phyloP scores from a whole-genome alignment of 805 yeast genomes.

The Pichia californica region DNA sequence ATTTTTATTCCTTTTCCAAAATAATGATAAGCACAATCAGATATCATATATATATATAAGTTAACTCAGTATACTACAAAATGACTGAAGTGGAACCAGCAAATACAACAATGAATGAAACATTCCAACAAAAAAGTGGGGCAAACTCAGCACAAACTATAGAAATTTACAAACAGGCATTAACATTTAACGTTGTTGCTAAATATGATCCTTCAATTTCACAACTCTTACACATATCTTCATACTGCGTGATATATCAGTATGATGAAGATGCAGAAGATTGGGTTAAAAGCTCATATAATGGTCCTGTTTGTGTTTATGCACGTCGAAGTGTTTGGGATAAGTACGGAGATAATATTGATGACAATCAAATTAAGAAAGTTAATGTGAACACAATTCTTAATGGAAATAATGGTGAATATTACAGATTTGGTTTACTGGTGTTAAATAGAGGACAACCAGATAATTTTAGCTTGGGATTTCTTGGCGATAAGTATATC shows the following conservation, averaged over 20 bases:
- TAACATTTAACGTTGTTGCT: slow-evolving; percentile 70
- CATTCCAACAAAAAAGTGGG: no score
- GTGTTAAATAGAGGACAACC: slow-evolving; percentile 63
- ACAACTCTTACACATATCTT: slow-evolving; percentile 59
- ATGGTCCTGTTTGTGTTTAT: slow-evolving; percentile 65
- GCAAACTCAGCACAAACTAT: slow-evolving; percentile 32
- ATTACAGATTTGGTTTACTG: slow-evolving; percentile 60
- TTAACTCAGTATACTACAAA: no score
- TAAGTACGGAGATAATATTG: slow-evolving; percentile 3
- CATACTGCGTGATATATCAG: slow-evolving; percentile 67
- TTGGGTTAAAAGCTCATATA: slow-evolving; percentile 66
- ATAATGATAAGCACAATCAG: no score
- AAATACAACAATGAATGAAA: no score
- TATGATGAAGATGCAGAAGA: slow-evolving; percentile 47
- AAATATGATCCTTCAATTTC: slow-evolving; percentile 69
- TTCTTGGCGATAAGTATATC: slow-evolving; percentile 46
- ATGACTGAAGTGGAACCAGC: no score
- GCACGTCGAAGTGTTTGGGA: slow-evolving; percentile 11
- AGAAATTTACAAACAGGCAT: slow-evolving; percentile 59
- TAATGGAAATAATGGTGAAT: slow-evolving; percentile 26
- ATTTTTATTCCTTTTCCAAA: no score
- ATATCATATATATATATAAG: no score
- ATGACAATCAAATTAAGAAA: slow-evolving; percentile 4
- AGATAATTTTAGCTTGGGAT: slow-evolving; percentile 65
- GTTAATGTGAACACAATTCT: slow-evolving; percentile 26